Conservation (phyloP, 345 rosid genomes). For the Excoecaria cochinchinensis region DNA sequence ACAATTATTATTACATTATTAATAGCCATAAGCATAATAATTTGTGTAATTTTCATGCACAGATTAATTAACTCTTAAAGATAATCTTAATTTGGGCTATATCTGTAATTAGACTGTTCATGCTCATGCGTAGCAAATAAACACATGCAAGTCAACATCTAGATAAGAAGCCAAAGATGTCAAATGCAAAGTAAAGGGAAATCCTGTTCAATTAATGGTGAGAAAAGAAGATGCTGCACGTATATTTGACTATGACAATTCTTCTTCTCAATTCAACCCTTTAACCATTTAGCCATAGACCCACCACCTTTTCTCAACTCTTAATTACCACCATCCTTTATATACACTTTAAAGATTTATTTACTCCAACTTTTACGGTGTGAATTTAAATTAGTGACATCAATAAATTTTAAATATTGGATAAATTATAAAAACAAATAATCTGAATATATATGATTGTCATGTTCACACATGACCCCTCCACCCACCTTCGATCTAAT, state of each 20-base stretch:
- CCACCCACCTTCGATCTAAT: slow-evolving; percentile 36
- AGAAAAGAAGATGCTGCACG: slow-evolving; percentile 45
- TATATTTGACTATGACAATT: slow-evolving; percentile 24
- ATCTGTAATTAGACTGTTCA: slow-evolving; percentile 9
- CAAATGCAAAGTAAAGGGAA: slow-evolving; percentile 23
- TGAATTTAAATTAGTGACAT: too few species aligned
- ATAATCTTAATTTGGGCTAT: too few species aligned
- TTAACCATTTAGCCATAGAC: background rate
- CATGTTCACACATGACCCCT: slow-evolving; percentile 21
- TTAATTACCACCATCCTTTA: slow-evolving; percentile 3
- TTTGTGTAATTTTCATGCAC: too few species aligned
- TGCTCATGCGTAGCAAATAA: slow-evolving; percentile 26
- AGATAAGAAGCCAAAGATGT: slow-evolving; percentile 20
- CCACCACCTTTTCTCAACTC: slow-evolving; percentile 12
- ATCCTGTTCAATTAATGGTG: slow-evolving; percentile 30
- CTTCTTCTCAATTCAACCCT: background rate
- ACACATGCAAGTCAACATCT: slow-evolving; percentile 41
- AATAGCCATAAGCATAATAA: too few species aligned
- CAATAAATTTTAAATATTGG: too few species aligned
- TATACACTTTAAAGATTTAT: background rate
- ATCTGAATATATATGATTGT: slow-evolving; percentile 10
- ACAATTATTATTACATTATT: too few species aligned
- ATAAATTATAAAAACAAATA: too few species aligned
- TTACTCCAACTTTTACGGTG: too few species aligned
- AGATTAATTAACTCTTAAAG: too few species aligned